phyloP scores from a whole-genome alignment of 805 yeast genomes.

The Maudiozyma pseudohumilis region DNA sequence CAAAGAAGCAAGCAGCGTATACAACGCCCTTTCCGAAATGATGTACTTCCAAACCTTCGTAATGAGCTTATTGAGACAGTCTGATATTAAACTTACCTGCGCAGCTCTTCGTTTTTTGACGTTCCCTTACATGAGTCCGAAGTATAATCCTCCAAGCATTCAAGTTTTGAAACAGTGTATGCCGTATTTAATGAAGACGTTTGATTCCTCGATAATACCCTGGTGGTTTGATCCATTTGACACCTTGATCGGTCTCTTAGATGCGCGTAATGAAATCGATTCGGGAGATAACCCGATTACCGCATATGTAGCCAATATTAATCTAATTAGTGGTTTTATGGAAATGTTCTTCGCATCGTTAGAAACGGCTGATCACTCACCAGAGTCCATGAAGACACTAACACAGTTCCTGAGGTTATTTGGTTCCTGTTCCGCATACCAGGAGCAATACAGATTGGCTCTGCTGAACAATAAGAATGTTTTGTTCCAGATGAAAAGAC shows the following conservation, averaged over 20 bases:
- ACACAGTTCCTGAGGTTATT: constrained; percentile 21
- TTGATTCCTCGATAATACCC: constrained; percentile 20
- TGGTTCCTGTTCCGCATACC: constrained; percentile 22
- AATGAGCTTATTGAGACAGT: constrained; percentile 18
- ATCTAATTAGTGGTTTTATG: constrained; percentile 18
- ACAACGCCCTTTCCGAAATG: constrained; percentile 9
- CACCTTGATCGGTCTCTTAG: constrained; percentile 13
- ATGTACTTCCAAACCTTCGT: constrained; percentile 13
- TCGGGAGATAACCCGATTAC: constrained; percentile 22
- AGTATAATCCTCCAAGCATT: constrained; percentile 9
- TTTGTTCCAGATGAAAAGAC: constrained; percentile 16
- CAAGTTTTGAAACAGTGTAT: constrained; percentile 13
- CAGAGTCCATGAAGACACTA: constrained; percentile 11
- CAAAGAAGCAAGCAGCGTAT: neutral
- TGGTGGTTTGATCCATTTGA: constrained; percentile 29
- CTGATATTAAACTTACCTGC: constrained; percentile 16
- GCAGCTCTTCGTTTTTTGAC: constrained; percentile 15
- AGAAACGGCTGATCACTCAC: constrained; percentile 11
- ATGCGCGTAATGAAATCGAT: constrained; percentile 15
- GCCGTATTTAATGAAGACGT: constrained; percentile 20
- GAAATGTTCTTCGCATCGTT: constrained; percentile 18
- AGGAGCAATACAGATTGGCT: constrained; percentile 19
- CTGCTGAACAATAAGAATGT: constrained; percentile 17
- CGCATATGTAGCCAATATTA: constrained; percentile 15
- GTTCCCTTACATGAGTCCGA: constrained; percentile 11